A percentile compares a stretch with the other conserved stretches of the same genome.
These are phyloP conservation scores for Dendrostoma leiphaemia DNA, from an alignment of 2,329 filamentous ascomycete species.

Conservation along the genomic window DNA sequence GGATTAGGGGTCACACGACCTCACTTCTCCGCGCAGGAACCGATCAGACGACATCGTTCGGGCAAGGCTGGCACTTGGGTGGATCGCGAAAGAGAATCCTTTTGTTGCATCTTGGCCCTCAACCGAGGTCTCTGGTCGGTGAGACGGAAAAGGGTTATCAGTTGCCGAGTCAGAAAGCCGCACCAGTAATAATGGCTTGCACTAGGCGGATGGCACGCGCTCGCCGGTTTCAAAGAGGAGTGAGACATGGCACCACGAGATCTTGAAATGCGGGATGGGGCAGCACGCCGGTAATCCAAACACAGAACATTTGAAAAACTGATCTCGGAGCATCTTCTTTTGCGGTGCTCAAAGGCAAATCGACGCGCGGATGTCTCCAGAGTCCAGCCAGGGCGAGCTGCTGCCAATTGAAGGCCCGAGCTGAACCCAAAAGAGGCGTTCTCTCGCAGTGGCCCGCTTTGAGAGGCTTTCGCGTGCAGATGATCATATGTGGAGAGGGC, in stretches of 20 bases:
- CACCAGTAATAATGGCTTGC: not conserved
- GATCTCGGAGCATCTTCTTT: not conserved
- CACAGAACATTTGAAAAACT: not conserved
- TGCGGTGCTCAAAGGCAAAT: not conserved
- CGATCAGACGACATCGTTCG: constrained; percentile 17
- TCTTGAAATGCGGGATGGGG: not conserved
- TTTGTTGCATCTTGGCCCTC: not conserved
- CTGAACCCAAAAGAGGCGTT: no score
- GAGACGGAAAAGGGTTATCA: not conserved
- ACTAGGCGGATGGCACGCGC: no score
- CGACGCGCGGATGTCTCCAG: no score
- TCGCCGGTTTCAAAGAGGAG: not conserved
- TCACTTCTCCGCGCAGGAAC: constrained; percentile 11
- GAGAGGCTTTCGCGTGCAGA: no score
- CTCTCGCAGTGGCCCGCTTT: no score
- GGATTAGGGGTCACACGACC: constrained; percentile 17
- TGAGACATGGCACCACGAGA: not conserved
- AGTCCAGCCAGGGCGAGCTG: not conserved
- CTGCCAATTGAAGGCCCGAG: no score
- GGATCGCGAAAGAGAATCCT: not conserved
- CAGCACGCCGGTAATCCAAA: no score
- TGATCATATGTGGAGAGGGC: no score
- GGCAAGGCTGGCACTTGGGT: constrained; percentile 1
- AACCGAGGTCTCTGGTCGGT: not conserved
- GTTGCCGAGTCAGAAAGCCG: not conserved